Evolutionary conservation across 768 basidiomycete species (phyloP), one percentile per base, ranked within the genome.

Genomic region (Auriscalpium microsporum): DNA sequence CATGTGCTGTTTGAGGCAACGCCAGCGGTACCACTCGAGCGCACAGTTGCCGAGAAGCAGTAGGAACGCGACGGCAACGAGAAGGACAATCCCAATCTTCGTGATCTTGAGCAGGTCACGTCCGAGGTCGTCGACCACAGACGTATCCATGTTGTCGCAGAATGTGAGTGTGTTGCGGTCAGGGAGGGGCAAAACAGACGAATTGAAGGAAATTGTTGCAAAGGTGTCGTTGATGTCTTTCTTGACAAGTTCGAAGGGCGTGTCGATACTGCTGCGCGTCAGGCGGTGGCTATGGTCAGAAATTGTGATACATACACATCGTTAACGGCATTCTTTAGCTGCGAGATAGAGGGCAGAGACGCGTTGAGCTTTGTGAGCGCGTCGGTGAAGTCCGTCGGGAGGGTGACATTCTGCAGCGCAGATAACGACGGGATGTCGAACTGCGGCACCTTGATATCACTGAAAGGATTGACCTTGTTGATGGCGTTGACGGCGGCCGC

Each of bases 1-100:
- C 56, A 93, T 71, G 62, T 90, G 83, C 3, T 61, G 63, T 70
- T 81, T 81, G 67, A 89, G 77, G 66, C 73, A 81, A 11, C 79
- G 76, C 88, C 92, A 96, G 64, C 87, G 87, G 76, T 84, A 93
- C 88, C 91, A 93, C 63, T 93, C 90, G 62, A 94, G 73, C 4
- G 84, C 67, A 59, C 82, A 87, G 68, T 93, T 81, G 37, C 82
- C 81, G 9, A 76, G 81, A 61, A 94, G 76, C 50, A 94, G 78
- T 53, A 92, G 63, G 40, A 92, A 67, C n/a, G 87, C 83, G 38
- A 86, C 69, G 45, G 83, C 67, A 53, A 90, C 76, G 60, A 96
- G 71, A 55, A 97, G 75, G 50, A 89, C 73, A 33, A 81, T 82
- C 28, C 87, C 89, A 54, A 95, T 86, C 71, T 85, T 87, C 14